phyloP scores from a whole-genome alignment of 2,329 filamentous ascomycete species.

The Kalaharituber pfeilii region DNA sequence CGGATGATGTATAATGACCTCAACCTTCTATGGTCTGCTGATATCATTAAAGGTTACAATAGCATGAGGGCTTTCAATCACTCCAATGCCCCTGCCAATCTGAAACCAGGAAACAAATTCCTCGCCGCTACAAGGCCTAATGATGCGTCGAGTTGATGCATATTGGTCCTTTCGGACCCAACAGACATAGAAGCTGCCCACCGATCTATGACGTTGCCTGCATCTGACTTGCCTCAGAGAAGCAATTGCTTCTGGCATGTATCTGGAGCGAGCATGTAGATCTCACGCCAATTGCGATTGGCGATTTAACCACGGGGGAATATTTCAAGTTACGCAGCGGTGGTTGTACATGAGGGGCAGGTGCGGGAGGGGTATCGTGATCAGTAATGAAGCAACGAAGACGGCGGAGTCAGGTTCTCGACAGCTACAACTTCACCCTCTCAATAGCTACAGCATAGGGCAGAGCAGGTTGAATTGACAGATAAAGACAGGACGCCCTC shows the following conservation, averaged over 20 bases:
- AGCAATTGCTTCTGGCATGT: slow-evolving; percentile 69
- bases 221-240: slow-evolving; percentile 69
- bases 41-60: no score
- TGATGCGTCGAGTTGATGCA: no score
- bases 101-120: no score
- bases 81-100: no score
- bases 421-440: no score
- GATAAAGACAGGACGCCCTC: no score
- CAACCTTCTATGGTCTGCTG: slow-evolving; percentile 63
- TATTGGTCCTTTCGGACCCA: slow-evolving; percentile 57
- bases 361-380: slow-evolving; percentile 56
- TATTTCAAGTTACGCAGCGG: slow-evolving; percentile 65
- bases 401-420: no score
- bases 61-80: no score
- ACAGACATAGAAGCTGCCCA: slow-evolving; percentile 68
- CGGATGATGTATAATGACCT: slow-evolving; percentile 99
- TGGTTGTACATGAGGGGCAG: slow-evolving; percentile 67
- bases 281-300: slow-evolving; percentile 59
- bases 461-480: no score
- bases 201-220: slow-evolving; percentile 70
- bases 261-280: slow-evolving; percentile 53
- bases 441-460: no score
- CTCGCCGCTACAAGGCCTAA: no score
- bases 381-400: slow-evolving; percentile 62
- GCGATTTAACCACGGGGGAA: slow-evolving; percentile 51